Evolutionary conservation across 1,284 basidiomycete genomes (phyloP).

Genomic region (Ganoderma lucidum): DNA sequence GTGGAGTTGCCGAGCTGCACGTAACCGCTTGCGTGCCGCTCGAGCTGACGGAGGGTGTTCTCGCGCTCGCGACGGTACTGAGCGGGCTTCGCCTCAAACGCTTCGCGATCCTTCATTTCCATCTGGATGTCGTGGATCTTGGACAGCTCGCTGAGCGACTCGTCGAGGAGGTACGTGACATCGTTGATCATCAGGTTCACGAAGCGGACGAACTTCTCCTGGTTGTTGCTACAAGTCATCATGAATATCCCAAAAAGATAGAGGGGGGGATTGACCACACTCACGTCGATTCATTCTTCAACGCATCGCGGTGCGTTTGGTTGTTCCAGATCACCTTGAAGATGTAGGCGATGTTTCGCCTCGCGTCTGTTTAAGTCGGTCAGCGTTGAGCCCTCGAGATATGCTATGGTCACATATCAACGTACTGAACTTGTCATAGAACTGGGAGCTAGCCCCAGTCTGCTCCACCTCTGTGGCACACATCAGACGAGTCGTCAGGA

Average conservation of each 20-base stretch:
- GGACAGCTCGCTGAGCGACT: slow-evolving; percentile 89
- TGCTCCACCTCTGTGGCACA: slow-evolving; percentile 87
- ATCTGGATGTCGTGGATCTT: slow-evolving; percentile 90
- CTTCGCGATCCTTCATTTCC: slow-evolving; percentile 80
- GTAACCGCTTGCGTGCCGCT: slow-evolving; percentile 87
- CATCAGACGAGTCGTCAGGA: not conserved
- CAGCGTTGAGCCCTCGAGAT: no score
- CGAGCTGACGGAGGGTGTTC: slow-evolving; percentile 78
- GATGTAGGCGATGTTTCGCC: slow-evolving; percentile 87
- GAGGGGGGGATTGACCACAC: slow-evolving; percentile 37
- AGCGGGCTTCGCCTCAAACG: slow-evolving; percentile 72
- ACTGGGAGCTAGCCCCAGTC: slow-evolving; percentile 97
- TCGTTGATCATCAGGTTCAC: slow-evolving; percentile 99
- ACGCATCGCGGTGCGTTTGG: slow-evolving; percentile 83
- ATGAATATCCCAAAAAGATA: not conserved
- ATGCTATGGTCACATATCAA: slow-evolving; percentile 24
- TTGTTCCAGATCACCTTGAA: slow-evolving; percentile 92
- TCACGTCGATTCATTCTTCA: slow-evolving; percentile 81
- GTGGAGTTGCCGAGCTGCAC: slow-evolving; percentile 89
- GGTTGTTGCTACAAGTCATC: slow-evolving; percentile 60
- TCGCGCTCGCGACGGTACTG: slow-evolving; percentile 89
- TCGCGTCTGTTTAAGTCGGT: slow-evolving; percentile 56
- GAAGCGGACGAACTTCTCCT: slow-evolving; percentile 94
- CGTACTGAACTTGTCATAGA: slow-evolving; percentile 97
- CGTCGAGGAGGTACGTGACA: slow-evolving; percentile 97